phyloP scores from a whole-genome alignment of 1,284 basidiomycete genomes.

The Tausonia pullulans region DNA sequence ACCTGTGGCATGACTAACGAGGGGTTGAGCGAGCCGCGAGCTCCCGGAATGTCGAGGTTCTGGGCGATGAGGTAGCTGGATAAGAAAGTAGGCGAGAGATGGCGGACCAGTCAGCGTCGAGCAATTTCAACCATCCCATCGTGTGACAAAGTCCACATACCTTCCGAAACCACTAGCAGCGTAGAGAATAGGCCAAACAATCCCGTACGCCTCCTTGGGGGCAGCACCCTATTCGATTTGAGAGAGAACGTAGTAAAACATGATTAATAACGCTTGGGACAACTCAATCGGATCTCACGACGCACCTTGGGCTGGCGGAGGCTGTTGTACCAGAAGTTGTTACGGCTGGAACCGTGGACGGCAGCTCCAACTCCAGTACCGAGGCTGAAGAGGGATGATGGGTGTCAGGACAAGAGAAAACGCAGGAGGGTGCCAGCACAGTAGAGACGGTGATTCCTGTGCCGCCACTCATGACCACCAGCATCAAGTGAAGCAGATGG shows the following conservation, averaged over 20 bases:
- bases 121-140: no score
- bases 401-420: neutral
- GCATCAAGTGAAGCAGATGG: no score
- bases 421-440: no score
- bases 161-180: conserved; percentile 14
- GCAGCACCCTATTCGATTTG: neutral
- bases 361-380: neutral
- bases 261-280: neutral
- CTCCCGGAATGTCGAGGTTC: conserved; percentile 14
- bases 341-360: conserved; percentile 7
- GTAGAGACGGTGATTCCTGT: no score
- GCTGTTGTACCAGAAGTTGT: conserved; percentile 5
- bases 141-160: neutral
- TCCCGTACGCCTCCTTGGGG: conserved; percentile 8
- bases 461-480: no score
- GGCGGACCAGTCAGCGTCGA: no score
- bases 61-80: conserved; percentile 11
- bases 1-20: neutral
- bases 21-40: conserved; percentile 12
- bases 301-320: neutral
- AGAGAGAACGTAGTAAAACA: neutral
- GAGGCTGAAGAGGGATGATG: neutral
- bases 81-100: no score
- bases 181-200: conserved; percentile 16
- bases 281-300: neutral